Evolutionary conservation across 129 eudicot genomes (phyloP).

Genomic region (Cynara cardunculus): DNA sequence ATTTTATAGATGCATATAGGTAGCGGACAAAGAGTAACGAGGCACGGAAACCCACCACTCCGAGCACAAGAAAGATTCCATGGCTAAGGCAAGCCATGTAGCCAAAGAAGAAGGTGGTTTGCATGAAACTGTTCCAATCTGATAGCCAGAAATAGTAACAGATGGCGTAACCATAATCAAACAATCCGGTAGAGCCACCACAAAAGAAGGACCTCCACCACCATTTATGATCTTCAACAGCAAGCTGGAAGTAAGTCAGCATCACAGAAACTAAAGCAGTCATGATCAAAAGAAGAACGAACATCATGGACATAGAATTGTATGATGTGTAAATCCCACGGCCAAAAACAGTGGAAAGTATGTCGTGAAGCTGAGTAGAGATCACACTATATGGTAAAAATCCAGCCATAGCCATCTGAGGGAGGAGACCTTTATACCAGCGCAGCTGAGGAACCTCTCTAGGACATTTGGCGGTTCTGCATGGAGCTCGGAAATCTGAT

Average conservation of each 20-base stretch:
- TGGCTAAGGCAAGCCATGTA: constrained; percentile 49
- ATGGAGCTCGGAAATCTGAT: constrained; percentile 41
- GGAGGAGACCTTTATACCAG: constrained; percentile 44
- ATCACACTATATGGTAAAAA: constrained; percentile 53
- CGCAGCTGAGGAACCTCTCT: constrained; percentile 45
- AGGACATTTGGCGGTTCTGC: constrained; percentile 42
- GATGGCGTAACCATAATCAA: constrained; percentile 27
- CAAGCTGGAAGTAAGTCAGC: constrained; percentile 64
- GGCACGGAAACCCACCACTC: constrained; percentile 47
- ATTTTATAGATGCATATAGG: constrained; percentile 45
- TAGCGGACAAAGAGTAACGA: constrained; percentile 46
- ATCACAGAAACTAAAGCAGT: constrained; percentile 56
- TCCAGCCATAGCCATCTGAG: constrained; percentile 71
- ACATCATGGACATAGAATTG: constrained; percentile 22
- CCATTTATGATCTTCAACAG: constrained; percentile 71
- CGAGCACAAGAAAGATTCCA: constrained; percentile 53
- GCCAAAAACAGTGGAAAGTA: constrained; percentile 48
- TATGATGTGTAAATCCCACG: constrained; percentile 44
- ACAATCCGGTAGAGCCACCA: constrained; percentile 46
- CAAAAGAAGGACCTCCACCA: constrained; percentile 68
- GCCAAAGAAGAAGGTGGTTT: constrained; percentile 43
- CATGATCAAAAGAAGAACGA: constrained; percentile 37
- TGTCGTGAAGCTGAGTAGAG: constrained; percentile 35
- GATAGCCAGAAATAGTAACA: constrained; percentile 33
- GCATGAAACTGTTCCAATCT: constrained; percentile 41